A percentile compares a stretch with the other conserved stretches of the same genome.
phyloP scores from a whole-genome alignment of 257 asterid genomes.

The Coffea eugenioides region DNA sequence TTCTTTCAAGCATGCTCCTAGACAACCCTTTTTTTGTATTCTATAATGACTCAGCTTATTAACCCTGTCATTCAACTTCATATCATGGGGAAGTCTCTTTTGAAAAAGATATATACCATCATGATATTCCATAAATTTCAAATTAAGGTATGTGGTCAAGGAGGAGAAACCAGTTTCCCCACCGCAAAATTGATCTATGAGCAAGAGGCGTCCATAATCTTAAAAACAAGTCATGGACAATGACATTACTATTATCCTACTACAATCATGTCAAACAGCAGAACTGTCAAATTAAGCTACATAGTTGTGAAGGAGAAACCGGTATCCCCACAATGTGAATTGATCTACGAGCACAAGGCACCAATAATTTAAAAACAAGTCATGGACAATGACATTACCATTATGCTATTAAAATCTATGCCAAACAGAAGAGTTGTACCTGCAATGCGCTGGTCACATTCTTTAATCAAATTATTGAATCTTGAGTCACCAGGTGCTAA shows the following conservation, averaged over 20 bases:
- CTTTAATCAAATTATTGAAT: constrained; percentile 66
- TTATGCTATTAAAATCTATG: not conserved
- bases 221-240: no score
- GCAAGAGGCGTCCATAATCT: no score
- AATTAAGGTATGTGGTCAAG: no score
- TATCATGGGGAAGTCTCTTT: no score
- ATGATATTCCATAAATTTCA: not conserved
- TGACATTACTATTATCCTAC: no score
- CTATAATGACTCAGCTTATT: not conserved
- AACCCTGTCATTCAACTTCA: not conserved
- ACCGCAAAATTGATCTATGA: not conserved
- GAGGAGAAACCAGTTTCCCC: no score
- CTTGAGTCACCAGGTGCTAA: constrained; percentile 76
- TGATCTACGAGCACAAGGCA: not conserved
- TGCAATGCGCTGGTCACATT: constrained; percentile 67
- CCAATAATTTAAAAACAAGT: not conserved
- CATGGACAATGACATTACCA: not conserved
- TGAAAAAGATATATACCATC: not conserved
- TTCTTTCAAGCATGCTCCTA: not conserved
- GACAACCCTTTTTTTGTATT: not conserved
- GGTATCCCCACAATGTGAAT: not conserved
- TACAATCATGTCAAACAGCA: no score
- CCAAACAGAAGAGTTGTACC: constrained; percentile 39
- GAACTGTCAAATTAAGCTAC: not conserved
- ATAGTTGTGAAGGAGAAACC: not conserved